Conservation (phyloP, 257 asterid species). For the Thymus mandschuricus region DNA sequence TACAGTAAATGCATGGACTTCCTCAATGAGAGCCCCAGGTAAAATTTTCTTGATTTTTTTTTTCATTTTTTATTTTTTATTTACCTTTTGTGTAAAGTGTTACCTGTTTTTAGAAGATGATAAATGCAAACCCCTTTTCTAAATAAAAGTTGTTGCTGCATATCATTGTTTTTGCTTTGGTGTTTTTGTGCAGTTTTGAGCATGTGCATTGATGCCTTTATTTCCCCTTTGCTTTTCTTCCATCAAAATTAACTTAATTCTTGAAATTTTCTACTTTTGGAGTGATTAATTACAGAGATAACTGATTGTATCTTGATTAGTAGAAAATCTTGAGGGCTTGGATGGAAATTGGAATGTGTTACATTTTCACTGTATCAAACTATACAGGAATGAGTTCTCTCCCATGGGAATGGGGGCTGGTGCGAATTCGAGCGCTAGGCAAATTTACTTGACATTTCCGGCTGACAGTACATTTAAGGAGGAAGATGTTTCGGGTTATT, state of each 20-base stretch:
- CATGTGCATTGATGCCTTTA: constrained; percentile 17
- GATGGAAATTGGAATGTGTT: neutral
- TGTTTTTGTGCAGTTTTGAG: constrained; percentile 25
- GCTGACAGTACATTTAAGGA: constrained; percentile 95
- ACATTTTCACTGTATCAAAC: constrained; percentile 28
- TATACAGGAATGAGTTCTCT: constrained; percentile 53
- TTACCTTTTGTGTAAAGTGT: constrained; percentile 1
- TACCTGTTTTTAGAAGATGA: constrained; percentile 22
- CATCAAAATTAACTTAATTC: neutral
- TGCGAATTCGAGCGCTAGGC: constrained; percentile 64
- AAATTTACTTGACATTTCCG: constrained; percentile 95
- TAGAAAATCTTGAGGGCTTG: too few species aligned
- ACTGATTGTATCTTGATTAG: neutral
- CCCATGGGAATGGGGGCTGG: constrained; percentile 56
- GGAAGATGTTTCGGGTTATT: constrained; percentile 92
- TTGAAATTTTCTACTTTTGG: neutral
- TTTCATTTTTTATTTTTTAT: neutral
- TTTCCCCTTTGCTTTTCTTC: neutral
- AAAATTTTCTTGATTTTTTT: neutral
- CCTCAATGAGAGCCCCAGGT: constrained; percentile 73
- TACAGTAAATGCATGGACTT: constrained; percentile 64
- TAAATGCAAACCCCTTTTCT: constrained; percentile 31
- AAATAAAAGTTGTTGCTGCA: constrained; percentile 5
- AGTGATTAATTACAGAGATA: neutral
- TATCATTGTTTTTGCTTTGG: constrained; percentile 13